A percentile compares a stretch with the other conserved stretches of the same genome.
phyloP scores from a whole-genome alignment of 2,329 filamentous ascomycete species.

The Madurella fahalii region DNA sequence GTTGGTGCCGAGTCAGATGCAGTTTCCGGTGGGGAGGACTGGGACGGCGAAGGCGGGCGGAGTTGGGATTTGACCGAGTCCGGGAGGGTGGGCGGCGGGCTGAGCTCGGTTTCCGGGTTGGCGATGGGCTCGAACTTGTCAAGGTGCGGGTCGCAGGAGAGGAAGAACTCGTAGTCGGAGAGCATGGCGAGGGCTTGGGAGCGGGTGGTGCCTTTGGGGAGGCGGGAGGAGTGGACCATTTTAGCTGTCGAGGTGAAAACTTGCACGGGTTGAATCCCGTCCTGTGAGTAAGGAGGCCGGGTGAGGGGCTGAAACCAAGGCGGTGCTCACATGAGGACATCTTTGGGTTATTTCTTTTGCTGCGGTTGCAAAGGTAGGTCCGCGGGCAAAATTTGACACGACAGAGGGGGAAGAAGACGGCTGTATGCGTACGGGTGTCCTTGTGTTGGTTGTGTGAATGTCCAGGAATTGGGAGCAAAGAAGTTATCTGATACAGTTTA shows the following conservation, averaged over 20 bases:
- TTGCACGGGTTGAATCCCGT: slow-evolving; percentile 1
- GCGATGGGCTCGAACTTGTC: slow-evolving; percentile 38
- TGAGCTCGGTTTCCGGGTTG: background rate
- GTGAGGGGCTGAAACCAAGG: no score
- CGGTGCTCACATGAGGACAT: background rate
- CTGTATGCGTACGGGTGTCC: background rate
- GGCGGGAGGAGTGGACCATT: slow-evolving; percentile 40
- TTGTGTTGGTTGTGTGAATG: background rate
- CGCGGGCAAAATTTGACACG: background rate
- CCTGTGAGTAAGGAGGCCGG: no score
- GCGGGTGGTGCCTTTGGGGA: slow-evolving; percentile 37
- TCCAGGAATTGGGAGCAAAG: background rate
- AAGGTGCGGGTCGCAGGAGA: slow-evolving; percentile 51
- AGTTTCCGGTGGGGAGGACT: slow-evolving; percentile 24
- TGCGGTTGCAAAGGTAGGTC: background rate
- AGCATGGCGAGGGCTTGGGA: slow-evolving; percentile 42
- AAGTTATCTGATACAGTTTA: slow-evolving; percentile 10
- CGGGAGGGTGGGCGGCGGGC: slow-evolving; percentile 23
- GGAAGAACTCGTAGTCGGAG: slow-evolving; percentile 50
- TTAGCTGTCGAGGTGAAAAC: slow-evolving; percentile 44
- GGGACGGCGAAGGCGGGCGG: slow-evolving; percentile 14
- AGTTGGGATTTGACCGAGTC: slow-evolving; percentile 27
- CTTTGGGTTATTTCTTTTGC: background rate
- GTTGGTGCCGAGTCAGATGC: no score
- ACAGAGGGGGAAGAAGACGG: background rate